Conservation (phyloP, 108 stramenopile genomes). For the Nitzschia sp. region DNA sequence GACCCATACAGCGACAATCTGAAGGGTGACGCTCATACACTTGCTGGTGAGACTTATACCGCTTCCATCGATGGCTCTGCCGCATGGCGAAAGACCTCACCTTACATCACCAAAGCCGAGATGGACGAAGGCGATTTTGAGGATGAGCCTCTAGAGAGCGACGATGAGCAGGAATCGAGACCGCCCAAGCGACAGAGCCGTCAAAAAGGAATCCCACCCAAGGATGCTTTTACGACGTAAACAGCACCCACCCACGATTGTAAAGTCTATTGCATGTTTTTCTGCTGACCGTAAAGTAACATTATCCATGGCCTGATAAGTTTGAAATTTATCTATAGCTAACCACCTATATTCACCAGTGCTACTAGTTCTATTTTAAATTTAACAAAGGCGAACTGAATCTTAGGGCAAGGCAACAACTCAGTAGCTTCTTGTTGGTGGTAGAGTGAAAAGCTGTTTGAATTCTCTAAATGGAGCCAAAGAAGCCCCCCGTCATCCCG, state of each 20-base stretch:
- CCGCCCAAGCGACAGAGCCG: not conserved
- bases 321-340: too few species aligned
- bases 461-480: too few species aligned
- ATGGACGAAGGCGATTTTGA: constrained; percentile 15
- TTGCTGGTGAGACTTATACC: constrained; percentile 31
- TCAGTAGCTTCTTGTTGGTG: too few species aligned
- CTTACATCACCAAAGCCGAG: constrained; percentile 4
- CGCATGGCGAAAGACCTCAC: constrained; percentile 9
- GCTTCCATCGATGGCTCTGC: constrained; percentile 16
- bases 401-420: too few species aligned
- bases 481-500: too few species aligned
- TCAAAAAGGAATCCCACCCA: not conserved
- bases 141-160: constrained; percentile 35
- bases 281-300: not conserved
- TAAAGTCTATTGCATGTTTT: not conserved
- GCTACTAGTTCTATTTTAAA: too few species aligned
- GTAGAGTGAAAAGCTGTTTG: too few species aligned
- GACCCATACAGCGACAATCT: constrained; percentile 17
- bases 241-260: not conserved
- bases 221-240: not conserved
- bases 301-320: not conserved
- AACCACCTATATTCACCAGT: too few species aligned
- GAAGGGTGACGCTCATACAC: constrained; percentile 14
- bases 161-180: constrained; percentile 8
- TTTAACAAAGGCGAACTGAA: too few species aligned